Evolutionary conservation across 331 rosid species (phyloP).

Genomic region (Malus hybrid): DNA sequence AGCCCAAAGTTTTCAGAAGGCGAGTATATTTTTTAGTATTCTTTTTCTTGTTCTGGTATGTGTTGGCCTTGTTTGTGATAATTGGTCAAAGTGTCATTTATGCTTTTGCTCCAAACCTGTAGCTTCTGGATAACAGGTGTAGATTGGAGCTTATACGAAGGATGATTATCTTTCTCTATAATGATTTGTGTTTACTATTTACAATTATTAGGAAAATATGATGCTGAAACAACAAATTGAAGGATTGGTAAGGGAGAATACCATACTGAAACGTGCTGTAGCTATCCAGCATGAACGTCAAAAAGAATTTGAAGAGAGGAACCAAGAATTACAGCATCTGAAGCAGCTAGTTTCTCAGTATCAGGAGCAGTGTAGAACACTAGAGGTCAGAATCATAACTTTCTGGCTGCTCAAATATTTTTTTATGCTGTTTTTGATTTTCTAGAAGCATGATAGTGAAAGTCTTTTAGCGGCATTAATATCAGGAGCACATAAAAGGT

Average conservation of each 20-base stretch:
- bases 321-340: constrained; percentile 61
- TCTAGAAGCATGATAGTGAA: neutral
- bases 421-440: neutral
- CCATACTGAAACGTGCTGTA: constrained; percentile 76
- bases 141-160: neutral
- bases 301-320: constrained; percentile 52
- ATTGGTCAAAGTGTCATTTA: neutral
- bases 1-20: constrained; percentile 54
- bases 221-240: constrained; percentile 72
- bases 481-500: neutral
- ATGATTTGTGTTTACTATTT: neutral
- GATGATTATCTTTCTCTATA: neutral
- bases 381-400: constrained; percentile 56
- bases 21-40: neutral
- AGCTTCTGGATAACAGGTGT: neutral
- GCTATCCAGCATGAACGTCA: constrained; percentile 75
- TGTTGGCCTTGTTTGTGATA: neutral
- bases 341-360: constrained; percentile 72
- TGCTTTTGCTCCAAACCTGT: neutral
- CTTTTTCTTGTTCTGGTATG: neutral
- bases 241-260: constrained; percentile 57
- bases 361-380: constrained; percentile 75
- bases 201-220: constrained; percentile 55
- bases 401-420: neutral
- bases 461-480: neutral